phyloP scores from a whole-genome alignment of 495 filamentous ascomycete genomes.

The Penicillium macrosclerotiorum region DNA sequence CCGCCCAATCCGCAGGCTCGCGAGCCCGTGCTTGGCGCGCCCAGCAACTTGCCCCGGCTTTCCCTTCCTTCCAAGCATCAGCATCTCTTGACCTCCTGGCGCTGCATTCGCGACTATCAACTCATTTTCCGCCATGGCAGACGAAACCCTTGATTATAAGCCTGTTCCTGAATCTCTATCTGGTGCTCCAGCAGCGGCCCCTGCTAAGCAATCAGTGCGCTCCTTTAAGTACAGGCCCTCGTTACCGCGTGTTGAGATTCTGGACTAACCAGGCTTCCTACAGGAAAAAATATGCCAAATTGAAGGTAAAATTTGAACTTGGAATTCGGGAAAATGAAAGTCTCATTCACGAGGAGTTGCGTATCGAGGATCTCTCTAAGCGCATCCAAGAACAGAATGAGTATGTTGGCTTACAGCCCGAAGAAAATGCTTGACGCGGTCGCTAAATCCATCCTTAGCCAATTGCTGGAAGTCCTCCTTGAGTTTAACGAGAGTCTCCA shows the following conservation, averaged over 20 bases:
- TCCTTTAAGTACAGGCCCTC: constrained; percentile 44
- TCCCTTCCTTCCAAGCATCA: constrained; percentile 9
- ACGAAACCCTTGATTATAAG: constrained; percentile 25
- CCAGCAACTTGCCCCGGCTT: not conserved
- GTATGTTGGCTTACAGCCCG: constrained; percentile 35
- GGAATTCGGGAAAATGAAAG: constrained; percentile 76
- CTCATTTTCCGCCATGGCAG: constrained; percentile 28
- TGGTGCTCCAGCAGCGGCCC: constrained; percentile 30
- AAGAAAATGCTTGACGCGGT: not conserved
- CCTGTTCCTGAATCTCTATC: constrained; percentile 30
- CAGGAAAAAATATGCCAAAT: constrained; percentile 95
- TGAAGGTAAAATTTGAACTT: constrained; percentile 80
- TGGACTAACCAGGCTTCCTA: constrained; percentile 32
- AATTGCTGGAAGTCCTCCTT: constrained; percentile 77
- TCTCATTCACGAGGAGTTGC: constrained; percentile 73
- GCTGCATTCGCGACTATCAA: not conserved
- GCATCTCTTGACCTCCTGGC: not conserved
- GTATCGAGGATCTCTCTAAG: constrained; percentile 70
- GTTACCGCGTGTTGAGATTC: not conserved
- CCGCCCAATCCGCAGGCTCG: constrained; percentile 25
- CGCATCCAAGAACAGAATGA: constrained; percentile 87
- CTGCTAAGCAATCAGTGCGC: constrained; percentile 38
- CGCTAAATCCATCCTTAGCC: constrained; percentile 44
- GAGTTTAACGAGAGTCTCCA: constrained; percentile 80
- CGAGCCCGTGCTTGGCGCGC: constrained; percentile 23